A percentile compares a stretch with the other conserved stretches of the same genome.
Conservation (phyloP, 1,284 basidiomycete genomes). For the Boletus calvinii region DNA sequence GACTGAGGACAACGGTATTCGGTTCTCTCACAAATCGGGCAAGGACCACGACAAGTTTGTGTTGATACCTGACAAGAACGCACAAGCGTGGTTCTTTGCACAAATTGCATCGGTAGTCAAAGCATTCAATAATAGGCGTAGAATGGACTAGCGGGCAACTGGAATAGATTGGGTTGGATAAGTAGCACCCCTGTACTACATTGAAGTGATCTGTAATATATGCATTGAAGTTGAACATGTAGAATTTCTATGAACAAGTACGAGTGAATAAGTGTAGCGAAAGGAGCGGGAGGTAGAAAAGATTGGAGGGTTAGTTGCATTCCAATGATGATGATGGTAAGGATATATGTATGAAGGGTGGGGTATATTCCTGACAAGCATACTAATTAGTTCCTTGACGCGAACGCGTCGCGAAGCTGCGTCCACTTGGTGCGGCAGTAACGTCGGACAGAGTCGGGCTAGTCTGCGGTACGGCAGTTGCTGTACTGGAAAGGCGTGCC, state of each 20-base stretch:
- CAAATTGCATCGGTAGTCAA: conserved; percentile 74
- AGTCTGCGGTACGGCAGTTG: conserved; percentile 39
- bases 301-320: conserved; percentile 10
- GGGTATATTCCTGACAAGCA: conserved; percentile 30
- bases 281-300: conserved; percentile 25
- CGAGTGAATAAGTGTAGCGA: conserved; percentile 23
- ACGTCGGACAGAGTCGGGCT: conserved; percentile 42
- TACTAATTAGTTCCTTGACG: conserved; percentile 21
- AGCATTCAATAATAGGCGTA: conserved; percentile 64
- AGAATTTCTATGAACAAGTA: conserved; percentile 24
- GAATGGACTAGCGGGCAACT: conserved; percentile 54
- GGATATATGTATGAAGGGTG: conserved; percentile 16
- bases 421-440: conserved; percentile 34
- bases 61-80: conserved; percentile 69
- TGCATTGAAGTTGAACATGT: conserved; percentile 27
- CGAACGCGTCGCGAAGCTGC: conserved; percentile 22
- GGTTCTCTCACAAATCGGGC: conserved; percentile 76
- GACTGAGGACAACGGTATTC: conserved; percentile 86
- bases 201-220: conserved; percentile 25
- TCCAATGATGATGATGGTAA: conserved; percentile 23
- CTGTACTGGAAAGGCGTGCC: conserved; percentile 48
- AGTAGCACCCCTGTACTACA: conserved; percentile 27
- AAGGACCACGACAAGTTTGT: conserved; percentile 73
- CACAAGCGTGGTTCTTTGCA: conserved; percentile 77
- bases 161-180: conserved; percentile 17